Conservation (phyloP, 805 yeast species). For the Monosporozyma servazzii region DNA sequence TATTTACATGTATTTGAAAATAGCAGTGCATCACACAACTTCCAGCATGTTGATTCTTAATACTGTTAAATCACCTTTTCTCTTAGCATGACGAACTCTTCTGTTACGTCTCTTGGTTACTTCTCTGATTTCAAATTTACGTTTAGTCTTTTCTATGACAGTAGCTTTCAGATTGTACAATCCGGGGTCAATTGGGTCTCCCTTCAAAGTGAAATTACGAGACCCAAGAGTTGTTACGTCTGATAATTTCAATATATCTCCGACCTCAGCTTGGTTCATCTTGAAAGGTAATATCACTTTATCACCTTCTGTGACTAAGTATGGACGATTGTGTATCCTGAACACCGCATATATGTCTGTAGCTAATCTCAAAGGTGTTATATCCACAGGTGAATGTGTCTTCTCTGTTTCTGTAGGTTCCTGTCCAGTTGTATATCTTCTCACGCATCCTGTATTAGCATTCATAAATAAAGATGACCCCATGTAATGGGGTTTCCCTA, state of each 20-base stretch:
- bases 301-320: conserved; percentile 88
- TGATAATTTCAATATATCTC: conserved; percentile 67
- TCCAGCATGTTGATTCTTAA: conserved; percentile 65
- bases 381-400: conserved; percentile 26
- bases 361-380: conserved; percentile 57
- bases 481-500: background rate
- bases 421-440: background rate
- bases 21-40: conserved; percentile 22
- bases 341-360: conserved; percentile 73
- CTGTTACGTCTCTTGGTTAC: conserved; percentile 74
- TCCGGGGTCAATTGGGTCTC: conserved; percentile 43
- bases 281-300: conserved; percentile 68
- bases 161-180: conserved; percentile 59
- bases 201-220: conserved; percentile 63
- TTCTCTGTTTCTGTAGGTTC: background rate
- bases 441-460: background rate
- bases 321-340: conserved; percentile 73
- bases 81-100: conserved; percentile 55
- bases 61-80: conserved; percentile 68
- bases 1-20: background rate
- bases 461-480: background rate
- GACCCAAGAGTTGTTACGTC: conserved; percentile 80
- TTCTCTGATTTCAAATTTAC: conserved; percentile 63
- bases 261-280: conserved; percentile 67
- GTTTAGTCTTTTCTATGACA: conserved; percentile 80